phyloP scores from a whole-genome alignment of 1,284 basidiomycete genomes.

The Porodaedalea pini region DNA sequence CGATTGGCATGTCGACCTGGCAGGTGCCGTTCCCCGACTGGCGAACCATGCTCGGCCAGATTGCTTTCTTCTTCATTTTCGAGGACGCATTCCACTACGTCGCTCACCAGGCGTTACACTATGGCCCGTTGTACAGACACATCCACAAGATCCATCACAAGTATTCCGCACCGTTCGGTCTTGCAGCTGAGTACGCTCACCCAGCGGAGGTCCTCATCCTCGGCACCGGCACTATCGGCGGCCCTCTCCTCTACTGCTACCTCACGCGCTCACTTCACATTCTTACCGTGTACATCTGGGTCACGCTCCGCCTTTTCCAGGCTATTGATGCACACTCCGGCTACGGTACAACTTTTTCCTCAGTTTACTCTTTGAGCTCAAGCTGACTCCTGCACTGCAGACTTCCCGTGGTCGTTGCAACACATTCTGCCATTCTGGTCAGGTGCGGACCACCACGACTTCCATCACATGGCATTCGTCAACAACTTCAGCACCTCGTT shows the following conservation, averaged over 20 bases:
- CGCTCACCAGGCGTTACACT: constrained; percentile 88
- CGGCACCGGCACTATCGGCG: constrained; percentile 80
- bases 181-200: constrained; percentile 97
- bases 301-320: constrained; percentile 92
- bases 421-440: constrained; percentile 97
- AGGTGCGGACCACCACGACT: constrained; percentile 97
- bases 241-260: constrained; percentile 84
- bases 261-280: constrained; percentile 80
- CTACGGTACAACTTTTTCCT: constrained; percentile 58
- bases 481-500: constrained; percentile 92
- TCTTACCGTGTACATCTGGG: constrained; percentile 92
- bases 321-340: constrained; percentile 97
- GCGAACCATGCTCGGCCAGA: constrained; percentile 72
- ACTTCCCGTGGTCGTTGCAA: constrained; percentile 97
- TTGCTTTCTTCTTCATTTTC: constrained; percentile 92
- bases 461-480: constrained; percentile 90
- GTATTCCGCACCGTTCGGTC: constrained; percentile 94
- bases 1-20: constrained; percentile 88
- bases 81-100: constrained; percentile 93
- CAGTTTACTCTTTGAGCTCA: neutral
- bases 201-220: constrained; percentile 93
- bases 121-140: constrained; percentile 89
- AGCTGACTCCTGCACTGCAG: constrained; percentile 36
- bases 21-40: constrained; percentile 86
- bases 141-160: constrained; percentile 99